These are phyloP conservation scores for Phytophthora tubulina DNA, from an alignment of 352 stramenopile species.

Conservation along the genomic window DNA sequence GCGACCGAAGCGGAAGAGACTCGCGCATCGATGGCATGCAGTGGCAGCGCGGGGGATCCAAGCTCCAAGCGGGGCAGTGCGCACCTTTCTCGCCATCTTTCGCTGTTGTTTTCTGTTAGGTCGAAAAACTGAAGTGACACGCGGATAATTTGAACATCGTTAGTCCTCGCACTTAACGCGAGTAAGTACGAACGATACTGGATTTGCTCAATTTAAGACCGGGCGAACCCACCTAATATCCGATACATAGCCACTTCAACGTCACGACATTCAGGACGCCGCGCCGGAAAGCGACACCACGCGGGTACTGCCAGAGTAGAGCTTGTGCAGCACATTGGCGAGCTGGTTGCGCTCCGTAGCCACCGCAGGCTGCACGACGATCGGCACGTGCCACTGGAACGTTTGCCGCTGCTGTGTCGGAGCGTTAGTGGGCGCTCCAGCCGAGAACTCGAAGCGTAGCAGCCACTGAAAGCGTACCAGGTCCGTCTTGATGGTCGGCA, in stretches of 20 bases:
- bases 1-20: neutral
- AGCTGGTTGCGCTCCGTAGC: slow-evolving; percentile 46
- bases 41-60: neutral
- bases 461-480: slow-evolving; percentile 72
- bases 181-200: slow-evolving; percentile 14
- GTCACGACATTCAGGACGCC: slow-evolving; percentile 2
- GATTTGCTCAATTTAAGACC: neutral
- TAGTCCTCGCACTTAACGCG: slow-evolving; percentile 1
- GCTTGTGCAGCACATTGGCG: slow-evolving; percentile 64
- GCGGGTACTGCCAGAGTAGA: slow-evolving; percentile 58
- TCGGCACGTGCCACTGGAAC: slow-evolving; percentile 68
- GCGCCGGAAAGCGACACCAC: slow-evolving; percentile 27
- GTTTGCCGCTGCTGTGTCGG: slow-evolving; percentile 39
- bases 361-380: slow-evolving; percentile 51
- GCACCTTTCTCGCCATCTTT: slow-evolving; percentile 49
- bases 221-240: neutral
- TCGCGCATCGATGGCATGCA: neutral
- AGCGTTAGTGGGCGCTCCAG: slow-evolving; percentile 22
- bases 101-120: slow-evolving; percentile 15
- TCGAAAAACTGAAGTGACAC: slow-evolving; percentile 39
- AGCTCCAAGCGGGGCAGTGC: neutral
- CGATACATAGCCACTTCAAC: slow-evolving; percentile 27
- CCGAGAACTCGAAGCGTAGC: slow-evolving; percentile 72
- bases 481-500: slow-evolving; percentile 66
- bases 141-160: slow-evolving; percentile 11